A percentile compares a stretch with the other conserved stretches of the same genome.
These are phyloP conservation scores for Huntiella decipiens DNA, from an alignment of 2,329 filamentous ascomycete species.

Conservation along the genomic window DNA sequence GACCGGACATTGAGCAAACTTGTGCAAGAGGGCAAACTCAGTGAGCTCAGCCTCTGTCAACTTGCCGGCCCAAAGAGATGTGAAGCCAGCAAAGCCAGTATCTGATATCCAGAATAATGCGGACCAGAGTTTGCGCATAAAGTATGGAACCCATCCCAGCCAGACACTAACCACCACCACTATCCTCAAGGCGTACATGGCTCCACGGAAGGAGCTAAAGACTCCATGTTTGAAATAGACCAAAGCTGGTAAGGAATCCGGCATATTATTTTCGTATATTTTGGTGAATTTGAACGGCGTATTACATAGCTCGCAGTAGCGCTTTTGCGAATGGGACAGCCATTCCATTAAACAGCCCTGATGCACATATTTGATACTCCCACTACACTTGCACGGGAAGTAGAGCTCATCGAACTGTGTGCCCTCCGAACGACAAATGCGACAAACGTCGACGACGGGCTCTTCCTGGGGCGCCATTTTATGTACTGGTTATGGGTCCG, in stretches of 20 bases:
- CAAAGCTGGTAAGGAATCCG: conserved; percentile 55
- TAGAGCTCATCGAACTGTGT: conserved; percentile 71
- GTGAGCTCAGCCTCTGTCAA: neutral
- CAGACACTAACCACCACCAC: conserved; percentile 68
- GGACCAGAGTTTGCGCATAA: conserved; percentile 82
- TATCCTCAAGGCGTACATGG: conserved; percentile 62
- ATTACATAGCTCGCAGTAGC: conserved; percentile 98
- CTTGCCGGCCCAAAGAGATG: neutral
- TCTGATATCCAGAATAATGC: conserved; percentile 90
- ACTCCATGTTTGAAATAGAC: conserved; percentile 66
- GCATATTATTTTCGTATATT: conserved; percentile 90
- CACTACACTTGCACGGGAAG: conserved; percentile 96
- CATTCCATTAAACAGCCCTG: conserved; percentile 98
- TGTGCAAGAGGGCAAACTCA: conserved; percentile 6
- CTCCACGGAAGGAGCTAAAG: conserved; percentile 50
- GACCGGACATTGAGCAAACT: conserved; percentile 16
- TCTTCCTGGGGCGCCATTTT: neutral
- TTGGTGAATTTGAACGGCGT: conserved; percentile 97
- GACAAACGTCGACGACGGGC: conserved; percentile 61
- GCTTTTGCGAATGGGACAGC: conserved; percentile 97
- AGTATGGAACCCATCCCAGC: conserved; percentile 73
- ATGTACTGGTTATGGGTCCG: neutral
- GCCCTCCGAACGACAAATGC: conserved; percentile 86
- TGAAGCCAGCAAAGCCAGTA: conserved; percentile 34
- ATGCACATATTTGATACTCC: conserved; percentile 96